Evolutionary conservation across 805 yeast species (phyloP).

Genomic region (Myxozyma geophila): DNA sequence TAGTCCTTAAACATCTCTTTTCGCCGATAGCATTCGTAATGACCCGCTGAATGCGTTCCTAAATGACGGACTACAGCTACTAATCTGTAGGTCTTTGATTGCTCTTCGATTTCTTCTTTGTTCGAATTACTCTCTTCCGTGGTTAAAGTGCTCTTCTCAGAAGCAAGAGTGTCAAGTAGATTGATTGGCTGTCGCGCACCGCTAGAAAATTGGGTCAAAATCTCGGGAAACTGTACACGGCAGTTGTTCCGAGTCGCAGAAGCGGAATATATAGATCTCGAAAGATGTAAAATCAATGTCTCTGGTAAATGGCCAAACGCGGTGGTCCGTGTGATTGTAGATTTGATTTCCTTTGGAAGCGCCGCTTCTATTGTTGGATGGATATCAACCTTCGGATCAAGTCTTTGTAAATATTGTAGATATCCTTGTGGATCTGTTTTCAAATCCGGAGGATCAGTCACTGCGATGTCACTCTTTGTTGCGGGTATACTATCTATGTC

Average conservation of each 20-base stretch:
- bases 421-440: constrained; percentile 44
- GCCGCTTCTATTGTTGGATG: constrained; percentile 48
- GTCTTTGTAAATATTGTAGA: constrained; percentile 49
- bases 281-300: constrained; percentile 76
- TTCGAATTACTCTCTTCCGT: not conserved
- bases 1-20: constrained; percentile 48
- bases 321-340: constrained; percentile 70
- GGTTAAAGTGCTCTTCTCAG: not conserved
- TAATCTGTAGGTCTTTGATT: constrained; percentile 53
- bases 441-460: constrained; percentile 17
- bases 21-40: constrained; percentile 51
- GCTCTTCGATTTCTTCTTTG: not conserved
- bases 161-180: not conserved
- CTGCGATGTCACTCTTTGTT: not conserved
- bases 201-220: constrained; percentile 46
- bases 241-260: constrained; percentile 76
- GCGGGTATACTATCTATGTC: not conserved
- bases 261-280: constrained; percentile 76
- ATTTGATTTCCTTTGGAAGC: constrained; percentile 54
- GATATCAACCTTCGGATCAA: constrained; percentile 65
- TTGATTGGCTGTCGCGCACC: not conserved
- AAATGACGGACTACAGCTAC: constrained; percentile 79
- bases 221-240: constrained; percentile 66
- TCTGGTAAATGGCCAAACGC: constrained; percentile 69
- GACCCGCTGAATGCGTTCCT: constrained; percentile 58